Evolutionary conservation across 768 basidiomycete species (phyloP), one percentile per base, ranked within the genome.

Genomic region (Gyrodon lividus): DNA sequence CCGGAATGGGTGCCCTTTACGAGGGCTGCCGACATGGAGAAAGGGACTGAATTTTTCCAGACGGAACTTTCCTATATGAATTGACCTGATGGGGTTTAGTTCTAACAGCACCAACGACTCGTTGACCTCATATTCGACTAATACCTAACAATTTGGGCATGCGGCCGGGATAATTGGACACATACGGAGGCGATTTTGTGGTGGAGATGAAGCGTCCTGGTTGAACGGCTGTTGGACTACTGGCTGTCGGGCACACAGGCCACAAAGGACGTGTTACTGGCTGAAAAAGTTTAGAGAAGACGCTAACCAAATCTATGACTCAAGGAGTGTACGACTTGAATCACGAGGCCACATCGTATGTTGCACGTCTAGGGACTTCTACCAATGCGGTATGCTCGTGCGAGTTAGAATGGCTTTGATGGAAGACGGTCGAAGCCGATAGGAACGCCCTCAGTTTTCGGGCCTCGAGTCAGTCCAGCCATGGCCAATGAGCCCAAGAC

Each of bases 51-150:
- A 48, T 48, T 46, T 16, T 34, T 50, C 37, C 53, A 35, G 22
- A 23, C 9, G 24, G 50, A 26, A 33, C 8, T 19, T 40, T 33
- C 33, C 31, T 41, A 53, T 44, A 56, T 56, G 43, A 54, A 46
- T 22, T 46, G 35, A 23, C 52, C 35, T 40, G 53, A 66, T 54
- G 31, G 16, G 28, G 54, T 12, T 28, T 47, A 51, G 47, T 26
- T 24, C 26, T 14, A 14, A 9, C 12, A 4, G 17, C 28, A 23
- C 12, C 24, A n/a, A 17, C 49, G 39, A 28, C 39, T 26, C 22
- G 30, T 28, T 42, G 41, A n/a, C n/a, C n/a, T 26, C 7, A 26
- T 4, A 4, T 26, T 31, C 31, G 31, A 31, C 31, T 24, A 20
- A 35, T 14, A 56, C 46, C 37, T 48, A 31, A 48, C 43, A 14